These are phyloP conservation scores for Myriosclerotinia scirpicola DNA, from an alignment of 2,329 filamentous ascomycete species.

Conservation along the genomic window DNA sequence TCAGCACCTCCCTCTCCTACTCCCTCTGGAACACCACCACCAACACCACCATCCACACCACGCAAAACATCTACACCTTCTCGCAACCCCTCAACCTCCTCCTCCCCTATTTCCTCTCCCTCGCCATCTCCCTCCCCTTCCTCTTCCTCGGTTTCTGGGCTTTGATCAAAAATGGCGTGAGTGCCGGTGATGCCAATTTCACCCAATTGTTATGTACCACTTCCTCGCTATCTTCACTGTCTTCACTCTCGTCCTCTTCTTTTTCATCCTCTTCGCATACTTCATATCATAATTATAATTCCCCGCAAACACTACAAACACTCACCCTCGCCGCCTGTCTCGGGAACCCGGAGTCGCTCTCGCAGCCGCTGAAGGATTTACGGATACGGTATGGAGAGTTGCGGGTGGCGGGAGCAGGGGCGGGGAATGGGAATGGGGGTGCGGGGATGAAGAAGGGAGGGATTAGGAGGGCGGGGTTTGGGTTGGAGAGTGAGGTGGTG, in stretches of 20 bases:
- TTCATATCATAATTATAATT: neutral
- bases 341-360: neutral
- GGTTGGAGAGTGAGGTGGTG: neutral
- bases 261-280: too few species aligned
- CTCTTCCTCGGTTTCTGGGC: conserved; percentile 19
- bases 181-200: neutral
- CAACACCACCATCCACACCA: conserved; percentile 25
- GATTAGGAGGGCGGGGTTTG: conserved; percentile 1
- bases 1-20: conserved; percentile 27
- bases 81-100: conserved; percentile 30
- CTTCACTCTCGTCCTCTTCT: neutral
- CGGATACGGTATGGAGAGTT: neutral
- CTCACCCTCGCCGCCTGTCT: neutral
- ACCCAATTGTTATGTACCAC: neutral
- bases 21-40: conserved; percentile 25
- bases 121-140: conserved; percentile 28
- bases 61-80: conserved; percentile 32
- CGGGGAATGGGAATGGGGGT: too few species aligned
- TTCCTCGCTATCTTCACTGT: neutral
- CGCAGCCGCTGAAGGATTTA: neutral
- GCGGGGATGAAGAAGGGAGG: neutral
- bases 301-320: neutral
- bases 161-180: neutral
- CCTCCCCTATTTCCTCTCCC: conserved; percentile 32
- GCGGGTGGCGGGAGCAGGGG: neutral